A percentile compares a stretch with the other conserved stretches of the same genome.
Conservation (phyloP, 2,329 filamentous ascomycete species). For the Diaporthe caulivora region DNA sequence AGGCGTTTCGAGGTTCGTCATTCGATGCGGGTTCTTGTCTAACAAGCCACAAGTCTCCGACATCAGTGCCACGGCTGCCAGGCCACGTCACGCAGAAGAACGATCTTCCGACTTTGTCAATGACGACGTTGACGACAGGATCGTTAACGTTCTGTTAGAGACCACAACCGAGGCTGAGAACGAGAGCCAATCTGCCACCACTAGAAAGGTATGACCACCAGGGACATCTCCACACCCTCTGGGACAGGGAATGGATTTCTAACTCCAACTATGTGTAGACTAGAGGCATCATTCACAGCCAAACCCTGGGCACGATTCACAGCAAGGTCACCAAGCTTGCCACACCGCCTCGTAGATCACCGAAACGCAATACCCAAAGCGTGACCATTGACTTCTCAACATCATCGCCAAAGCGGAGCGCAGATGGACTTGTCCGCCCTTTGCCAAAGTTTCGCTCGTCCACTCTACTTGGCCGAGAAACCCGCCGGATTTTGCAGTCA, state of each 20-base stretch:
- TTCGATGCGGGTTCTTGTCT: not conserved
- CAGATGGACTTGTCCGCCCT: constrained; percentile 30
- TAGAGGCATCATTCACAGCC: constrained; percentile 27
- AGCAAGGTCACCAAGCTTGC: constrained; percentile 16
- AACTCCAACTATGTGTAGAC: not conserved
- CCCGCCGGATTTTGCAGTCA: not conserved
- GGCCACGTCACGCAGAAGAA: not conserved
- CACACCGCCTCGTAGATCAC: constrained; percentile 25
- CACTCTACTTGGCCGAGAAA: not conserved
- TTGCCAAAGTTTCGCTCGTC: constrained; percentile 30
- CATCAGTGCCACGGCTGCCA: not conserved
- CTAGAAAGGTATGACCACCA: constrained; percentile 16
- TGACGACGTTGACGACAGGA: constrained; percentile 21
- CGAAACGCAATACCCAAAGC: constrained; percentile 3
- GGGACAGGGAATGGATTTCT: not conserved
- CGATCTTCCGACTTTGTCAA: not conserved
- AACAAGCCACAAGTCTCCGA: constrained; percentile 28
- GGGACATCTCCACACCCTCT: no score
- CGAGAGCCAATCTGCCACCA: not conserved
- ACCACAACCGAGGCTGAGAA: constrained; percentile 21
- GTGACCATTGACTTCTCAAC: not conserved
- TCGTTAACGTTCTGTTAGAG: constrained; percentile 36
- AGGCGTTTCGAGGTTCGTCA: no score
- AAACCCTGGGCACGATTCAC: constrained; percentile 20
- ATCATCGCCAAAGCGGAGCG: constrained; percentile 14